phyloP scores from a whole-genome alignment of 2,329 filamentous ascomycete genomes.

The Pseudocercospora ulei region DNA sequence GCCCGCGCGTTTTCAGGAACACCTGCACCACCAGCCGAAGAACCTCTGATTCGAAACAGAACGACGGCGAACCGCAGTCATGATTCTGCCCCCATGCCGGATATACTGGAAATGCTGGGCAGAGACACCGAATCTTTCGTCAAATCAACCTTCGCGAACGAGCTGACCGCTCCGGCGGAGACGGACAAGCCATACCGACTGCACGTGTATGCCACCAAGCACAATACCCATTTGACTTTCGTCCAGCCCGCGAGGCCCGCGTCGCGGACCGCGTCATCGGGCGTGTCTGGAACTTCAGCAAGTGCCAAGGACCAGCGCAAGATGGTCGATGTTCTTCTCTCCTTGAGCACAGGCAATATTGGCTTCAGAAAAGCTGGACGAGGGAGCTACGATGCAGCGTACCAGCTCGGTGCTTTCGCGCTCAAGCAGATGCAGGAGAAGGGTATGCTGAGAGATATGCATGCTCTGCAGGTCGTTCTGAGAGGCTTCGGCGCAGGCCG shows the following conservation, averaged over 20 bases:
- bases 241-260: slow-evolving; percentile 52
- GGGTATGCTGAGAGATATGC: slow-evolving; percentile 65
- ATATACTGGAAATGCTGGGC: slow-evolving; percentile 8
- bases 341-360: slow-evolving; percentile 72
- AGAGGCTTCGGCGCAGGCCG: slow-evolving; percentile 78
- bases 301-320: slow-evolving; percentile 45
- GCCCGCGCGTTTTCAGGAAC: slow-evolving; percentile 34
- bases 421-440: slow-evolving; percentile 76
- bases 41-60: background rate
- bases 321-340: slow-evolving; percentile 58
- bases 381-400: slow-evolving; percentile 79
- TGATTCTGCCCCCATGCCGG: slow-evolving; percentile 1
- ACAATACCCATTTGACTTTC: slow-evolving; percentile 91
- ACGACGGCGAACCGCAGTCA: background rate
- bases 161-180: slow-evolving; percentile 15
- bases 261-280: slow-evolving; percentile 24
- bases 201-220: slow-evolving; percentile 76
- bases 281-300: slow-evolving; percentile 25
- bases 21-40: slow-evolving; percentile 10
- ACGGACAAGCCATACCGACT: slow-evolving; percentile 59
- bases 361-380: slow-evolving; percentile 79
- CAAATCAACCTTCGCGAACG: slow-evolving; percentile 15
- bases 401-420: slow-evolving; percentile 76
- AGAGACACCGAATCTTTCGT: slow-evolving; percentile 10
- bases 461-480: slow-evolving; percentile 66